Base-by-base conservation (phyloP, 192 early-diverging fungal species). In the Spinellus fusiger region DNA sequence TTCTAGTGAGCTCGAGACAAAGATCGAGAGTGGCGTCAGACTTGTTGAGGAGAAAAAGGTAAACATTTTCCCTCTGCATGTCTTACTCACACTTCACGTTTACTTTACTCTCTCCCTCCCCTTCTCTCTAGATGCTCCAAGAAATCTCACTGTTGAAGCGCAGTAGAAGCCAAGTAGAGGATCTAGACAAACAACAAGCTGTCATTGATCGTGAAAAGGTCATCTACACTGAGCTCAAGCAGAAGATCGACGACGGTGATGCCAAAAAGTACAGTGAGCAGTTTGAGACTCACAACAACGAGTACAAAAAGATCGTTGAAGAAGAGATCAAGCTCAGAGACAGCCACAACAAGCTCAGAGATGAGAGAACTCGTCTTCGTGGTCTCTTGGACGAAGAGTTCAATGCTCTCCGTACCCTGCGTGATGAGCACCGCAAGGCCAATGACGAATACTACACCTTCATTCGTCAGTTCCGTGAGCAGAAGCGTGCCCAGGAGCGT, bases 31-130 rank as follows among this genome's bases (percentile, higher is more conserved):
- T 33, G 93, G 93, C 61, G 68, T 90, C 38, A 84, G 87, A 63
- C 72, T 98, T 60, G 80, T 89, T 49, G 94, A 95, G 53, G 95
- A 98, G 77, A 93, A 92, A 73, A 84, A 83, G 65, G 65, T 67
- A 67, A 56, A 32, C 22, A 63, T 57, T 23, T 28, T 46, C 31
- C 49, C 23, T 25, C 48, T 78, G 64, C 52, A 48, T 44, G 62
- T 46, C 53, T 71, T 78, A 23, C 13, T 12, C 25, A 28, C 0
- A 55, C 23, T 55, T n/a, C n/a, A 55, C 23, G 28, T 10, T 55
- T 0, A 1, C 5, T 54, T 64, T 75, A 22, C 29, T 64, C 20
- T 51, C 52, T 9, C 62, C 73, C 59, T 62, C 59, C 35, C 56
- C 67, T 49, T 65, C 68, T 34, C 59, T 58, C 49, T 73, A 80